Base-by-base conservation (phyloP, 1,139 yeast genomes). In the Zhuliangozyma parablackwelliae region DNA sequence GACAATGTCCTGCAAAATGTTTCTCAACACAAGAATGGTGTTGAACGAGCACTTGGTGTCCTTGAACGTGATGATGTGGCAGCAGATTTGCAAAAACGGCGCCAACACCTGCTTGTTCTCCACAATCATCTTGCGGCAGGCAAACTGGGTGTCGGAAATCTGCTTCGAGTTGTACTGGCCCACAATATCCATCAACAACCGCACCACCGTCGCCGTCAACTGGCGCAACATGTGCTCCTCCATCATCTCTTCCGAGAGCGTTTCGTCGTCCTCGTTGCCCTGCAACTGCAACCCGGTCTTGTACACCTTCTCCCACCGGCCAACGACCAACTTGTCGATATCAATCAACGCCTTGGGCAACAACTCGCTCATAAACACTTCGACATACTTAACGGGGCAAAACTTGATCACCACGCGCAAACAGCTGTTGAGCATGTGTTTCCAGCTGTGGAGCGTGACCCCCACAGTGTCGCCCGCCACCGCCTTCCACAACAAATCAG, bases 181-280 rank as follows among this genome's bases (percentile, higher is more conserved):
- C 25, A 86, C 86, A 38, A 89, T 71, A 57, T 92, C 98, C 65
- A 92, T 87, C 47, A 92, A 62, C 51, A 90, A 72, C 43, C 97
- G 68, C 31, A 86, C 96, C n/a, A 87, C 89, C 6, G 95, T 89
- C 2, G 96, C 96, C 0, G 97, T 89, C 38, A 92, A 72, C 58
- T 92, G 97, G 45, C 98, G 71, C 45, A 92, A 68, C 71, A 92
- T 74, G 57, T 92, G 96, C 56, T 92, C 98, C 49, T 92, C 97
- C 86, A 92, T 84, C 95, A 92, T 92, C 56, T 92, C 98, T 53
- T 90, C 97, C n/a, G 94, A 82, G 50, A 94, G 70, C 12, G 88
- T 82, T 40, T 83, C 94, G 49, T 87, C 95, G 44, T 82, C 86
- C 45, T 78, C 85, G 43, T 75, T 75, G 1, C 85, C 85, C 49